Conservation (phyloP, 176 grass and related monocot species). For the Triticum monococcum region DNA sequence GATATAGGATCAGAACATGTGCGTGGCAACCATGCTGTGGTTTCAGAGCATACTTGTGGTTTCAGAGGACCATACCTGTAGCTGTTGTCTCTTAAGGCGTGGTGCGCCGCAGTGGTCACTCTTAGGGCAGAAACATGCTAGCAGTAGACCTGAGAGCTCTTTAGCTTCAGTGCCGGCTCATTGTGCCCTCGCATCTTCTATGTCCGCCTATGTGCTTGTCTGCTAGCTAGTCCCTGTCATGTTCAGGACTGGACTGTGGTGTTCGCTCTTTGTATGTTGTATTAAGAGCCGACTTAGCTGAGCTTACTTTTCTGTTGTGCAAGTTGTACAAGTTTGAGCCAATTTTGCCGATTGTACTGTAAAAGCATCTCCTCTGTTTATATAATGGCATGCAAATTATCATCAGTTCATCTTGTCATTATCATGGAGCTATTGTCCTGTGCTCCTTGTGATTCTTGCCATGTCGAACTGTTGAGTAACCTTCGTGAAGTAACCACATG, state of each 20-base stretch:
- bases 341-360: neutral
- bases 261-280: neutral
- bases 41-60: neutral
- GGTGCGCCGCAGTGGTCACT: neutral
- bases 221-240: neutral
- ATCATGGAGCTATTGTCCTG: neutral
- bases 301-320: neutral
- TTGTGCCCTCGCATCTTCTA: neutral
- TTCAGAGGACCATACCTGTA: neutral
- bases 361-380: neutral
- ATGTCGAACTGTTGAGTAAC: neutral
- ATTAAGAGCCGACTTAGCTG: neutral
- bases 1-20: neutral
- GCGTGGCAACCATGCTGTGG: neutral
- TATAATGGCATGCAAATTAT: neutral
- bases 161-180: slow-evolving; percentile 1
- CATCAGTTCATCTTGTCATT: neutral
- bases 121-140: neutral
- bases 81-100: neutral
- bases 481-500: neutral
- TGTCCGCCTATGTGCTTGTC: neutral
- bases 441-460: neutral
- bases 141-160: slow-evolving; percentile 8
- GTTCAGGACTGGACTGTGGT: neutral
- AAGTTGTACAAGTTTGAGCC: no score